phyloP scores from a whole-genome alignment of 2,329 filamentous ascomycete species.

The Monosporascus sp. region DNA sequence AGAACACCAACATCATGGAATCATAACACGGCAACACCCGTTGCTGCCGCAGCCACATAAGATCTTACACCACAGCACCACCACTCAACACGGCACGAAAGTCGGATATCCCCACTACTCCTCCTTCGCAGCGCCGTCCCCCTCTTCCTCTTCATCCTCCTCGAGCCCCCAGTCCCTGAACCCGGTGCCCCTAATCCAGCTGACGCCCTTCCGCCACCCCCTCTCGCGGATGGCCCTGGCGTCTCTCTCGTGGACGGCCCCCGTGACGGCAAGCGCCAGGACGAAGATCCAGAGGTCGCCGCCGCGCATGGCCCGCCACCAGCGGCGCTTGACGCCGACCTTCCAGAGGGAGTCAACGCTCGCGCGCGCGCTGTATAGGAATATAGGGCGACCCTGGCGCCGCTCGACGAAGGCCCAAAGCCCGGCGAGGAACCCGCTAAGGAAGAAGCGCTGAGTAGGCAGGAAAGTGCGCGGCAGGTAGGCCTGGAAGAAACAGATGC shows the following conservation, averaged over 20 bases:
- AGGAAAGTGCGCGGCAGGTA: slow-evolving; percentile 70
- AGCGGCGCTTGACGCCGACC: slow-evolving; percentile 82
- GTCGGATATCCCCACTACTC: background rate
- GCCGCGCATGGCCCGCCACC: slow-evolving; percentile 78
- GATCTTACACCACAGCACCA: too few species aligned
- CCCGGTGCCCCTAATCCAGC: slow-evolving; percentile 70
- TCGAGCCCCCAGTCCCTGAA: slow-evolving; percentile 62
- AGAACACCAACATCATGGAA: too few species aligned
- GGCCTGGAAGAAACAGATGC: slow-evolving; percentile 81
- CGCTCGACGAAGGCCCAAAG: slow-evolving; percentile 78
- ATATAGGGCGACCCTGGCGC: slow-evolving; percentile 58
- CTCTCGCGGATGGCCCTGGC: slow-evolving; percentile 63
- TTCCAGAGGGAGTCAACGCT: slow-evolving; percentile 85
- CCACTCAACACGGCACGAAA: too few species aligned
- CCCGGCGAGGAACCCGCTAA: slow-evolving; percentile 80
- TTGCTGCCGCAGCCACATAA: too few species aligned
- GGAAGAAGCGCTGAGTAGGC: slow-evolving; percentile 81
- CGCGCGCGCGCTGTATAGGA: slow-evolving; percentile 73
- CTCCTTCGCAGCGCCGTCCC: slow-evolving; percentile 13
- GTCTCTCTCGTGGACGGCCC: slow-evolving; percentile 69
- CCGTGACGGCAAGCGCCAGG: slow-evolving; percentile 69
- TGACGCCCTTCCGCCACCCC: slow-evolving; percentile 65
- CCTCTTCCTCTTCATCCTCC: slow-evolving; percentile 43
- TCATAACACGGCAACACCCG: too few species aligned
- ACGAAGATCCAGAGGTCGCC: slow-evolving; percentile 85